Evolutionary conservation across 352 stramenopile genomes (phyloP).

Genomic region (Pythium vanterpoolii): DNA sequence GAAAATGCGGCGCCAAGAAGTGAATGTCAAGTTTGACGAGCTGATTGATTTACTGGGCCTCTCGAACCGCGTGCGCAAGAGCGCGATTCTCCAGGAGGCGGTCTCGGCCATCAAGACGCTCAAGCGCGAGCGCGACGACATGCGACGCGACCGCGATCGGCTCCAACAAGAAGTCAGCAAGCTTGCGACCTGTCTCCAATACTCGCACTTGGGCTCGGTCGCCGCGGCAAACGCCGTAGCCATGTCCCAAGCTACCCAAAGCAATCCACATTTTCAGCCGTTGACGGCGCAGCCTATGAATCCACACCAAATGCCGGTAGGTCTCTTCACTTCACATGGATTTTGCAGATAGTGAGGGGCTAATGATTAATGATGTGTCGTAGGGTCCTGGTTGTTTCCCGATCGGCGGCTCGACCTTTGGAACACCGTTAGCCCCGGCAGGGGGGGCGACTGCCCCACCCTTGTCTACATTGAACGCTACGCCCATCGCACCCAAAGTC

Average conservation of each 20-base stretch:
- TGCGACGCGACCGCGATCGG: conserved; percentile 53
- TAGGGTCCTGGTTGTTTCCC: conserved; percentile 44
- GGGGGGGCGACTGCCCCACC: neutral
- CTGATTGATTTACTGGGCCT: conserved; percentile 64
- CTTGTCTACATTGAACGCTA: neutral
- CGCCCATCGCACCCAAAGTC: conserved; percentile 21
- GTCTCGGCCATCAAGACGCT: conserved; percentile 62
- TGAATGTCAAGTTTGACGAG: conserved; percentile 83
- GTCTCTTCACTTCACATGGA: conserved; percentile 12
- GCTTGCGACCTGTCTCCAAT: conserved; percentile 60
- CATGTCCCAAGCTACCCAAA: conserved; percentile 29
- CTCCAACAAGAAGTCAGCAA: conserved; percentile 70
- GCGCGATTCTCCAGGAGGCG: conserved; percentile 66
- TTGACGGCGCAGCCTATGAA: neutral
- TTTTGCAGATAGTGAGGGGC: too few species aligned
- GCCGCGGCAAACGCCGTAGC: conserved; percentile 39
- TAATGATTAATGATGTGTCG: too few species aligned
- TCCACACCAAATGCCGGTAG: conserved; percentile 15
- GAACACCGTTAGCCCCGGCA: neutral
- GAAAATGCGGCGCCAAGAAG: conserved; percentile 75
- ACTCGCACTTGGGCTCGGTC: conserved; percentile 52
- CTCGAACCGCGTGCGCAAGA: conserved; percentile 73
- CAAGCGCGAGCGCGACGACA: conserved; percentile 57
- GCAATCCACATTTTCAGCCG: neutral
- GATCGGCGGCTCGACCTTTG: conserved; percentile 33